Base-by-base conservation (phyloP, 805 yeast genomes). In the Metschnikowia anglica region DNA sequence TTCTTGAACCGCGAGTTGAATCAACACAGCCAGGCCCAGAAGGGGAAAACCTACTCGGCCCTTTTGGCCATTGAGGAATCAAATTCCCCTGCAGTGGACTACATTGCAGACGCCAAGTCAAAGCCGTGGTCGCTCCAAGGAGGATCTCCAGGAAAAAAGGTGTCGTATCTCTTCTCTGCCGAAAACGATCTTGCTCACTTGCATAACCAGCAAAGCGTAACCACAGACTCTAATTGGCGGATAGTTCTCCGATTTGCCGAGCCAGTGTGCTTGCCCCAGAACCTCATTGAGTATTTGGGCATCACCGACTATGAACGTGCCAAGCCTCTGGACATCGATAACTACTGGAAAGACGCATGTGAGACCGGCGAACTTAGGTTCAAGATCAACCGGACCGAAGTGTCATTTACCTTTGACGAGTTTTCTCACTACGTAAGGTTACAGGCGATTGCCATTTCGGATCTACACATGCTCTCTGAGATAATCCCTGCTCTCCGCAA, bases 401-500 rank as follows among this genome's bases (percentile, higher is more conserved):
- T 30, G 23, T n/a, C 17, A 39, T 47, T 51, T 30, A 26, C 28
- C 16, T 32, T 39, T 16, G 50, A 47, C 4, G 55, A 52, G 6
- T n/a, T 21, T n/a, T 16, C 47, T 6, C 24, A 54, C 12, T 58
- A 61, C 36, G 41, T 59, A 2, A 49, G 59, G 6, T 43, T 70
- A 5, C 47, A 40, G 15, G 48, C 56, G 8, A 20, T 68, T 6
- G 43, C 53, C 1, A 47, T 70, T 10, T 50, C 49, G 21, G 55
- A 50, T 30, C 32, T 70, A 26, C 41, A 42, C 17, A 65, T 62
- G 23, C 49, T 69, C 2, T 37, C 61, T 2, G 45, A 28, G 7
- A 33, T 66, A 12, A 35, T 70, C 2, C 62, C 68, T 2, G 51
- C 60, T 1, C 49, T 67, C 10, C 52, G 75, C 8, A 70, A 63